Conservation (phyloP, 1,139 yeast species). For the Scheffersomyces segobiensis region DNA sequence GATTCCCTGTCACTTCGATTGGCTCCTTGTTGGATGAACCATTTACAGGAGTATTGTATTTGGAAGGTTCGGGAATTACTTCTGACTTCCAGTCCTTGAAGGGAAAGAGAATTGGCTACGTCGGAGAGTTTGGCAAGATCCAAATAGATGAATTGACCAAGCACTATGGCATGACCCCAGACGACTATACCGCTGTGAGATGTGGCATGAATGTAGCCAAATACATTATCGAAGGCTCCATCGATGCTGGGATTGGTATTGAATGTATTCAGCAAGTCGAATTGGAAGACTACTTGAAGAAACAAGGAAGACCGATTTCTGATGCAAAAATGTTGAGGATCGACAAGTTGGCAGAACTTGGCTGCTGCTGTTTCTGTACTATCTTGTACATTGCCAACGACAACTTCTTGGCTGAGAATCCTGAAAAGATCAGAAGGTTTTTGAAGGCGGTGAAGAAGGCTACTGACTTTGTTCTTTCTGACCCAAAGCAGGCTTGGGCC, state of each 20-base stretch:
- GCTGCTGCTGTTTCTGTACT: slow-evolving; percentile 63
- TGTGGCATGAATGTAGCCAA: slow-evolving; percentile 64
- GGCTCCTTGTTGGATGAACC: slow-evolving; percentile 60
- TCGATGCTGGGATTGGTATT: slow-evolving; percentile 60
- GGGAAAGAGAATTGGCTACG: slow-evolving; percentile 57
- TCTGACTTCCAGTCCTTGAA: slow-evolving; percentile 51
- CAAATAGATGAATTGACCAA: slow-evolving; percentile 58
- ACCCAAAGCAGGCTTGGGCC: slow-evolving; percentile 48
- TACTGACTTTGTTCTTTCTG: slow-evolving; percentile 45
- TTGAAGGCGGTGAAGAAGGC: slow-evolving; percentile 52
- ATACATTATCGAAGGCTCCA: slow-evolving; percentile 53
- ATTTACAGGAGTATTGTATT: slow-evolving; percentile 55
- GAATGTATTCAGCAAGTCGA: slow-evolving; percentile 63
- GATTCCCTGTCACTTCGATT: slow-evolving; percentile 57
- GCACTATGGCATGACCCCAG: slow-evolving; percentile 56
- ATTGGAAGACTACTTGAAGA: slow-evolving; percentile 50
- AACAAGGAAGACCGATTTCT: slow-evolving; percentile 43
- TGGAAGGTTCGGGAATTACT: slow-evolving; percentile 53
- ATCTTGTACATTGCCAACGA: slow-evolving; percentile 57
- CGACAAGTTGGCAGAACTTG: slow-evolving; percentile 57
- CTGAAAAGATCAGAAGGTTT: slow-evolving; percentile 47
- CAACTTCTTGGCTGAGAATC: slow-evolving; percentile 47
- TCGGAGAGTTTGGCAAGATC: slow-evolving; percentile 61
- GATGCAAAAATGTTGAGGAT: slow-evolving; percentile 60
- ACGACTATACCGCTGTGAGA: slow-evolving; percentile 59